A percentile compares a stretch with the other conserved stretches of the same genome.
phyloP scores from a whole-genome alignment of 805 yeast species.

The Candida chilensis region DNA sequence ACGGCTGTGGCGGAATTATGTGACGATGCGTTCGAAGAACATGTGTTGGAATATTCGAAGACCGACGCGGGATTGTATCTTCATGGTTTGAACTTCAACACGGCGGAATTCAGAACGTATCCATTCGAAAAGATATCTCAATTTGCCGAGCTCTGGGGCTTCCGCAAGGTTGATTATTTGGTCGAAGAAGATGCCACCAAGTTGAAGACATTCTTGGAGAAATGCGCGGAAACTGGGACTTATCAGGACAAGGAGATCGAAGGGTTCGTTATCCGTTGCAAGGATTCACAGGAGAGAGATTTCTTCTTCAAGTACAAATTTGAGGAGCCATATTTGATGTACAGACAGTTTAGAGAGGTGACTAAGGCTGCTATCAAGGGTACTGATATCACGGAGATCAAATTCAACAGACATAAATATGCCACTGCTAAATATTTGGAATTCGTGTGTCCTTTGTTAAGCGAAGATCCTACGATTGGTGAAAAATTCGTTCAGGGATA shows the following conservation, averaged over 20 bases:
- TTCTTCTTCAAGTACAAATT: slow-evolving; percentile 90
- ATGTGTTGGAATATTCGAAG: slow-evolving; percentile 64
- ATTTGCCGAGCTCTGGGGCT: slow-evolving; percentile 66
- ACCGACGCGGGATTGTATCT: slow-evolving; percentile 75
- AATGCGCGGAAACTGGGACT: slow-evolving; percentile 56
- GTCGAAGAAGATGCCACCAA: slow-evolving; percentile 23
- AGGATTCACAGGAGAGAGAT: slow-evolving; percentile 19
- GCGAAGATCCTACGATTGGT: slow-evolving; percentile 32
- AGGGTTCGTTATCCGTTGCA: slow-evolving; percentile 86
- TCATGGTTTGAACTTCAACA: slow-evolving; percentile 79
- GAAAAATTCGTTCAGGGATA: slow-evolving; percentile 42
- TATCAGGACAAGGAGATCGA: slow-evolving; percentile 71
- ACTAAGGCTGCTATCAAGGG: slow-evolving; percentile 48
- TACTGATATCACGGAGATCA: slow-evolving; percentile 19
- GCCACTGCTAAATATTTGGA: slow-evolving; percentile 61
- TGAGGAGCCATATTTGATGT: slow-evolving; percentile 89
- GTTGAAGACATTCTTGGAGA: slow-evolving; percentile 43
- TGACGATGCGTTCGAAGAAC: slow-evolving; percentile 92
- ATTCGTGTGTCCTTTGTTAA: slow-evolving; percentile 52
- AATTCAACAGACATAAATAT: slow-evolving; percentile 42
- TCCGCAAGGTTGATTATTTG: slow-evolving; percentile 46
- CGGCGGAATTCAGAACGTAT: slow-evolving; percentile 52
- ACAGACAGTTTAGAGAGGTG: slow-evolving; percentile 84
- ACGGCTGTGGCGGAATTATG: slow-evolving; percentile 94
- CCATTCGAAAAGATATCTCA: slow-evolving; percentile 48